Conservation (phyloP, 495 filamentous ascomycete genomes). For the Hypomontagnella monticulosa region DNA sequence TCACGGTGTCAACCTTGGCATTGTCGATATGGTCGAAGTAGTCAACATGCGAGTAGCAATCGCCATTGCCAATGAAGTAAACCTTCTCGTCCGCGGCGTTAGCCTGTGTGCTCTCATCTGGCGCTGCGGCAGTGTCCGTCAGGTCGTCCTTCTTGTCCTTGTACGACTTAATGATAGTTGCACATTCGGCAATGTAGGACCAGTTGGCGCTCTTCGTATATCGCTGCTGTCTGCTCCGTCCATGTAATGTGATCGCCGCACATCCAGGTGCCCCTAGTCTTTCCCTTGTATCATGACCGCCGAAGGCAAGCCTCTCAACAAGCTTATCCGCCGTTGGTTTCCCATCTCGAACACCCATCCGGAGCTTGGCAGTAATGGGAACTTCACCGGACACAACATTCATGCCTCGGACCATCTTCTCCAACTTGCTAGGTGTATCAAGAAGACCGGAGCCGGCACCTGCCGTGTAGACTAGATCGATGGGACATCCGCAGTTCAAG, state of each 20-base stretch:
- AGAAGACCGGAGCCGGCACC: conserved; percentile 96
- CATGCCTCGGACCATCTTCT: conserved; percentile 95
- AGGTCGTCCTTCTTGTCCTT: conserved; percentile 69
- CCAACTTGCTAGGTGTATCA: conserved; percentile 81
- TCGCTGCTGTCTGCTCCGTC: conserved; percentile 90
- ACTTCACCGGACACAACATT: conserved; percentile 86
- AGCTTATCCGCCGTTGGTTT: conserved; percentile 82
- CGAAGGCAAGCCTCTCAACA: conserved; percentile 82
- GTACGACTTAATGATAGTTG: conserved; percentile 81
- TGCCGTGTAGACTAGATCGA: conserved; percentile 86
- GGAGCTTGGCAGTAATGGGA: conserved; percentile 92
- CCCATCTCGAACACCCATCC: conserved; percentile 86
- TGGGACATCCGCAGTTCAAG: conserved; percentile 96
- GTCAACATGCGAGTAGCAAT: conserved; percentile 91
- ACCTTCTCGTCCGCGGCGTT: conserved; percentile 67
- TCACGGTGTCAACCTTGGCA: conserved; percentile 83
- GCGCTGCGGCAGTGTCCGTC: conserved; percentile 78
- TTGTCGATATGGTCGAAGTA: conserved; percentile 82
- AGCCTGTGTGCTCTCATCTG: conserved; percentile 70
- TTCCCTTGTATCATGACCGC: conserved; percentile 71
- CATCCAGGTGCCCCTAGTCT: conserved; percentile 76
- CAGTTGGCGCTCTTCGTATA: conserved; percentile 92
- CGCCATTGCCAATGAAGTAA: conserved; percentile 96
- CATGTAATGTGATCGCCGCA: conserved; percentile 93
- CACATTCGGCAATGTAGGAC: conserved; percentile 90